These are phyloP conservation scores for Claviceps fusiformis DNA, from an alignment of 2,329 filamentous ascomycete genomes.

Conservation along the genomic window DNA sequence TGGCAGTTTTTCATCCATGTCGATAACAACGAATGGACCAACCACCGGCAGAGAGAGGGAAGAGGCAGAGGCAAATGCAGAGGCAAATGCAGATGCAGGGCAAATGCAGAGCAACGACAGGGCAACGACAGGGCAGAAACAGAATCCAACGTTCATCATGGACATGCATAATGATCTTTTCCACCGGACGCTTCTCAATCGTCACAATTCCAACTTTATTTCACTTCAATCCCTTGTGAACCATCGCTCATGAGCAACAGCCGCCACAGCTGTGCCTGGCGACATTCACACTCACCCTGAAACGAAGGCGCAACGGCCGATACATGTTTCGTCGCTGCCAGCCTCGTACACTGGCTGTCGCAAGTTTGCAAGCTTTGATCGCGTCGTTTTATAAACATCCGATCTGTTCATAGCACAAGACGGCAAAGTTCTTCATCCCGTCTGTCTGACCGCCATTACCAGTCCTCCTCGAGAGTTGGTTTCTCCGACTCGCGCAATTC, in stretches of 20 bases:
- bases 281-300: background rate
- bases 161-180: background rate
- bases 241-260: background rate
- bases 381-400: background rate
- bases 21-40: background rate
- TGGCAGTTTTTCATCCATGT: background rate
- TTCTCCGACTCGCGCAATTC: background rate
- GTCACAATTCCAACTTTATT: too few relatives aligned
- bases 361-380: constrained; percentile 5
- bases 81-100: background rate
- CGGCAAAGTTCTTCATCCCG: background rate
- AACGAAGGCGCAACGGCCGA: constrained; percentile 5
- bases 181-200: background rate
- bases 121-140: background rate
- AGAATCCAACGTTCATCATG: background rate
- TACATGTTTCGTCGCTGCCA: constrained; percentile 3
- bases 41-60: background rate
- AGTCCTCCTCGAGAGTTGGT: background rate
- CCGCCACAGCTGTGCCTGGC: background rate
- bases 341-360: constrained; percentile 9
- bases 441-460: background rate
- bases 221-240: background rate
- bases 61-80: too few relatives aligned
- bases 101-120: background rate
- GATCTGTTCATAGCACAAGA: background rate